Evolutionary conservation across 2,329 filamentous ascomycete species (phyloP).

Genomic region (Purpureocillium lavendulum): DNA sequence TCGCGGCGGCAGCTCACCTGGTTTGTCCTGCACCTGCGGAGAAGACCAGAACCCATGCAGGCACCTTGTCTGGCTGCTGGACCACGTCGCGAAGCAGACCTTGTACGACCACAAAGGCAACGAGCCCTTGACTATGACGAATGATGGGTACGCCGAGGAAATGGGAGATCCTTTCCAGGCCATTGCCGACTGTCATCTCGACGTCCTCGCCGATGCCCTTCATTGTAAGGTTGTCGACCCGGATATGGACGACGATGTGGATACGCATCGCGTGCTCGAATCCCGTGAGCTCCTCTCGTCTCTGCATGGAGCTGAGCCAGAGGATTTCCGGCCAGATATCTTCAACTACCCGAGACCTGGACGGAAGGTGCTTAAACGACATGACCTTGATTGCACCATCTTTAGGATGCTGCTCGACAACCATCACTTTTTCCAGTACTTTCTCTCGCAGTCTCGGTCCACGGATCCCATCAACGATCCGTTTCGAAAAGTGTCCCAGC

Average conservation of each 20-base stretch:
- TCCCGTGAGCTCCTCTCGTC: conserved; percentile 43
- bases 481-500: conserved; percentile 39
- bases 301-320: conserved; percentile 27
- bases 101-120: conserved; percentile 28
- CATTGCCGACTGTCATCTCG: conserved; percentile 43
- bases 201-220: conserved; percentile 42
- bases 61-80: conserved; percentile 47
- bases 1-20: conserved; percentile 24
- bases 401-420: conserved; percentile 46
- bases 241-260: conserved; percentile 18
- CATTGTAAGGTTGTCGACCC: conserved; percentile 35
- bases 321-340: conserved; percentile 39
- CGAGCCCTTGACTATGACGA: conserved; percentile 32
- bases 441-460: conserved; percentile 36
- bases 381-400: conserved; percentile 41
- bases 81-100: conserved; percentile 41
- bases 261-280: conserved; percentile 34
- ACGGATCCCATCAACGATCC: conserved; percentile 35
- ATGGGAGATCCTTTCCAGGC: conserved; percentile 38
- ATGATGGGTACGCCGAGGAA: conserved; percentile 34
- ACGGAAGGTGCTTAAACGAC: conserved; percentile 28
- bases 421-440: conserved; percentile 45
- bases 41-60: conserved; percentile 31
- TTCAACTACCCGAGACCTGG: conserved; percentile 21
- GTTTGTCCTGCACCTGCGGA: conserved; percentile 38